Evolutionary conservation across 2,329 filamentous ascomycete species (phyloP).

Genomic region (Verticillium dahliae): DNA sequence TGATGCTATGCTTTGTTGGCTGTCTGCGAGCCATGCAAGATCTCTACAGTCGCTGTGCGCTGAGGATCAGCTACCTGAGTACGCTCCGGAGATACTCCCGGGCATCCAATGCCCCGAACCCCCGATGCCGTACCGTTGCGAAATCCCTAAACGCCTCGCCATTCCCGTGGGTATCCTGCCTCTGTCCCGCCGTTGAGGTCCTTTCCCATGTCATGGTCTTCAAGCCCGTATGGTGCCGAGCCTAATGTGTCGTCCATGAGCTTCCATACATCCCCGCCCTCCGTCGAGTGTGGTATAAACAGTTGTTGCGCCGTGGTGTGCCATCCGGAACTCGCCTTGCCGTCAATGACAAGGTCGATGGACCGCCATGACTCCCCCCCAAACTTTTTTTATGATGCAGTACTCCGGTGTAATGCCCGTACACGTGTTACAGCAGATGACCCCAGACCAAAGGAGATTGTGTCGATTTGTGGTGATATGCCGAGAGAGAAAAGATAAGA

Average conservation of each 20-base stretch:
- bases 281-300: not conserved
- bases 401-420: constrained; percentile 40
- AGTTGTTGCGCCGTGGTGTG: not conserved
- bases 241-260: not conserved
- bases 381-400: constrained; percentile 38
- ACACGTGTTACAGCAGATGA: constrained; percentile 34
- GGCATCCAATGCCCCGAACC: not conserved
- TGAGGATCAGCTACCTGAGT: not conserved
- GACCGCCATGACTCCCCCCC: not conserved
- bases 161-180: not conserved
- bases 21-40: not conserved
- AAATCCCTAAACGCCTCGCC: not conserved
- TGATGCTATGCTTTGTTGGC: not conserved
- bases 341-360: not conserved
- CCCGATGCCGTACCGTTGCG: not conserved
- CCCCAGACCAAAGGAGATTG: constrained; percentile 11
- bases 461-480: constrained; percentile 13
- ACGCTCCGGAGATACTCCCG: not conserved
- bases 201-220: not conserved
- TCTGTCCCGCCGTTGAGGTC: not conserved
- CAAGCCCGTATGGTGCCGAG: not conserved
- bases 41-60: not conserved
- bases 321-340: not conserved
- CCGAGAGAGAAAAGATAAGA: constrained; percentile 12
- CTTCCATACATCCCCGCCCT: not conserved